phyloP scores from a whole-genome alignment of 2,329 filamentous ascomycete genomes.

The Hymenoscyphus fructigenus region DNA sequence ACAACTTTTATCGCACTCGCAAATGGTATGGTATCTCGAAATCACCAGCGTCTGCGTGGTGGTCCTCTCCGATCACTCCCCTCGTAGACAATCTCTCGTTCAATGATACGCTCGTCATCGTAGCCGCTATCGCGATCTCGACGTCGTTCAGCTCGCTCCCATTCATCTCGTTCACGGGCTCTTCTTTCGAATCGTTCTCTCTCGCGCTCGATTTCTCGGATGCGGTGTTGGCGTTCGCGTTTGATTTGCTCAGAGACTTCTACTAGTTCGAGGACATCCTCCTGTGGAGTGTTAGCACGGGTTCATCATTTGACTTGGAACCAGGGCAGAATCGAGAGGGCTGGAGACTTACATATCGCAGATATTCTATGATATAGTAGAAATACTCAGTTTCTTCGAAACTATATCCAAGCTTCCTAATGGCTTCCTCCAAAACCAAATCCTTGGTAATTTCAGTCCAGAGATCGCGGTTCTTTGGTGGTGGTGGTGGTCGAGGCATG shows the following conservation, averaged over 20 bases:
- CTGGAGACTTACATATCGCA: conserved; percentile 71
- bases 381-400: conserved; percentile 88
- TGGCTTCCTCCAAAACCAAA: conserved; percentile 80
- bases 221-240: conserved; percentile 53
- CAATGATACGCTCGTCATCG: conserved; percentile 64
- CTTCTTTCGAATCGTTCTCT: conserved; percentile 50
- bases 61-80: conserved; percentile 8
- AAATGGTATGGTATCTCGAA: conserved; percentile 3
- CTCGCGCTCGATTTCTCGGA: conserved; percentile 58
- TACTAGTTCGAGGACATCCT: conserved; percentile 82
- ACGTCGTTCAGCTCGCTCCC: conserved; percentile 37
- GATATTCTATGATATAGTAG: conserved; percentile 91
- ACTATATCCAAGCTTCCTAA: conserved; percentile 79
- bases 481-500: conserved; percentile 29
- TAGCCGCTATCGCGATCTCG: conserved; percentile 35
- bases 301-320: conserved; percentile 4
- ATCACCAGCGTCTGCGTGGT: conserved; percentile 7
- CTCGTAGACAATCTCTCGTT: conserved; percentile 69
- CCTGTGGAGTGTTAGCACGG: conserved; percentile 53
- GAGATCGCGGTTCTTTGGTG: conserved; percentile 56
- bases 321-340: background rate
- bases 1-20: conserved; percentile 3
- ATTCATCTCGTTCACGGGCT: conserved; percentile 41
- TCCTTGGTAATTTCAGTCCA: conserved; percentile 99
- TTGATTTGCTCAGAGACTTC: conserved; percentile 82